Evolutionary conservation across 2,329 filamentous ascomycete genomes (phyloP).

Genomic region (Colletotrichum liriopes): DNA sequence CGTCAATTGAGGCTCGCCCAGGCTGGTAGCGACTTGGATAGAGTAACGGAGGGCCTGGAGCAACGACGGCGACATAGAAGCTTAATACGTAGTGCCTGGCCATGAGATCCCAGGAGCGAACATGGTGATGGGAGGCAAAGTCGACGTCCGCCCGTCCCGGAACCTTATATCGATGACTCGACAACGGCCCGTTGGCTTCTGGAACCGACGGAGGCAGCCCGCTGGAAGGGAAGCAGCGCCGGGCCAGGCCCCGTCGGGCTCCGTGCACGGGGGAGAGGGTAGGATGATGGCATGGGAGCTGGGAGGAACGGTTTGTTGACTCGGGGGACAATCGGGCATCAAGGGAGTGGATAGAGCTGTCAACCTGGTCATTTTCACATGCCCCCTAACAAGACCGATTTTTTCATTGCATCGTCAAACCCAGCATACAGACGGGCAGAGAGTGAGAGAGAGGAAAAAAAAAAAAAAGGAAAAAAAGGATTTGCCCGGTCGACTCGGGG

Average conservation of each 20-base stretch:
- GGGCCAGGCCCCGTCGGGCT: not conserved
- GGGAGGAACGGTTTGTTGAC: not conserved
- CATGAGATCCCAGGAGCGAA: not conserved
- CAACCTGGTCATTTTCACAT: slow-evolving; percentile 2
- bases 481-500: slow-evolving; percentile 5
- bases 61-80: not conserved
- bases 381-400: not conserved
- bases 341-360: slow-evolving; percentile 1
- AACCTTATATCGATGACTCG: not conserved
- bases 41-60: not conserved
- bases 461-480: not conserved
- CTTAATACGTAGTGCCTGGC: not conserved
- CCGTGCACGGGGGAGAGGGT: not conserved
- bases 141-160: not conserved
- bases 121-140: not conserved
- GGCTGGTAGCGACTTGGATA: slow-evolving; percentile 1
- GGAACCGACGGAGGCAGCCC: not conserved
- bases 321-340: not conserved
- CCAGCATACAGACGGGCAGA: not conserved
- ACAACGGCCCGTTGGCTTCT: not conserved
- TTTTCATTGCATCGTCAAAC: not conserved
- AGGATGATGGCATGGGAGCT: not conserved
- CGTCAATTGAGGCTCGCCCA: not conserved
- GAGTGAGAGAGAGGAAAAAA: not conserved
- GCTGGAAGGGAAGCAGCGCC: not conserved